Base-by-base conservation (phyloP, 1,284 basidiomycete species). In the Schizophyllum commune region DNA sequence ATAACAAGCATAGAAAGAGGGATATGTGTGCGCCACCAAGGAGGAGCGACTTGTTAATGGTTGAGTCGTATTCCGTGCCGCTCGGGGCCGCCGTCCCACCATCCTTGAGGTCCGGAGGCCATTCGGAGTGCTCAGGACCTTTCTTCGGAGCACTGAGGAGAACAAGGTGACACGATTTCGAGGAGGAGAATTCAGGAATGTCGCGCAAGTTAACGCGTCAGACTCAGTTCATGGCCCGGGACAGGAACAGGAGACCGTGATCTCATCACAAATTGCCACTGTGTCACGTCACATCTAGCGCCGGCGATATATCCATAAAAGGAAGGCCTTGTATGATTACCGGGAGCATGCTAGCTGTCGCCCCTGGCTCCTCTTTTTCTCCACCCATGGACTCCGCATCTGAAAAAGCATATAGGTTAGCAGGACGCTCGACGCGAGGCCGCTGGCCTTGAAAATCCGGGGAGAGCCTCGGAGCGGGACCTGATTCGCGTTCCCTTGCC, bases 1-100 rank as follows among this genome's bases (percentile, higher is more conserved):
- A 72, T 96, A 96, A 73, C 93, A 96, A 1, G 91, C 91, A 70
- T 96, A 96, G 72, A 96, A 93, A 0, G 83, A 73, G 1, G 93
- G 91, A 64, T 89, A 85, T 1, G 74, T 71, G 69, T 92, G 90
- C 33, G 81, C 77, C 9, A 71, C 67, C 19, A 82, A 65, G 9
- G 79, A 76, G 1, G 81, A 80, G 7, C 13, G 55, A 8, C 39
- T 47, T 47, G 39, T 47, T 8, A 17, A 17, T 47, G 39, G 39
- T 8, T 47, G 9, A 17, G 9, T 17, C 4, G 13, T 9, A 11
- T 11, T 47, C 13, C 39, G 39, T 8, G 39, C 39, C 17, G 39
- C 9, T 11, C 39, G 39, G 13, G 39, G 39, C 13, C 13, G 2
- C 13, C 39, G 39, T 47, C 39, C 39, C 2, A 17, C 13, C 39